Base-by-base conservation (phyloP, 139 green algal genomes). In the Chlorella sp. region DNA sequence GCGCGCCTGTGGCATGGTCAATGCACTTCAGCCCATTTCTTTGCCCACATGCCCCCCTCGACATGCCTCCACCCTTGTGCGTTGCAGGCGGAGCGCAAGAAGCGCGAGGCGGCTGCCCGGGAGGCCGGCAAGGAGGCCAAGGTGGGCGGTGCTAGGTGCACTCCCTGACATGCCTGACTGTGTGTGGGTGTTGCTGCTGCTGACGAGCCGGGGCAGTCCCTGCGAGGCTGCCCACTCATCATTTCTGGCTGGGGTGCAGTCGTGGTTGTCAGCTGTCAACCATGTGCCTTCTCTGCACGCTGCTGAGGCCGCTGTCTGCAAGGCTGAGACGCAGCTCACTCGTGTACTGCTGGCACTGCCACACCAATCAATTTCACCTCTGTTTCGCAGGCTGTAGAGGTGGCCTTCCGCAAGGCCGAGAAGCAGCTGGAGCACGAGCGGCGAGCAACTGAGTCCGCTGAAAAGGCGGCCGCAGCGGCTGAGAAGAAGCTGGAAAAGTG, bases 401-500 rank as follows among this genome's bases (percentile, higher is more conserved):
- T 39, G 1, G 76, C 70, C 6, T 78, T 62, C 47, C 55, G 76
- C 34, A 87, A 47, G 34, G n/a, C 67, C 0, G 74, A 87, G 55
- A 47, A 34, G 3, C 71, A 51, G 26, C 64, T 84, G 41, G 64
- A 73, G 65, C 34, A 73, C 15, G 63, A 74, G 64, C 63, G 75
- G 36, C 72, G 44, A 0, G 47, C 80, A 1, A 5, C 36, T 4
- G 72, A 88, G 57, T 74, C 36, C 63, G 85, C 75, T 17, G 64
- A 85, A 34, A 81, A 74, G 30, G 85, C 62, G 39, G 57, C 65
- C 0, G 85, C 74, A 2, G 65, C 65, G 18, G 85, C 65, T n/a
- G 64, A 80, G 63, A 85, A 73, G 67, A 85, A 81, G 78, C 47
- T 88, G 63, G 65, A 75, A 13, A 84, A 75, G 79, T 84, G 79